Percentiles rank a stretch among this genome's conserved stretches.
Conservation (phyloP, 148 eudicot species). For the Spergularia marina region DNA sequence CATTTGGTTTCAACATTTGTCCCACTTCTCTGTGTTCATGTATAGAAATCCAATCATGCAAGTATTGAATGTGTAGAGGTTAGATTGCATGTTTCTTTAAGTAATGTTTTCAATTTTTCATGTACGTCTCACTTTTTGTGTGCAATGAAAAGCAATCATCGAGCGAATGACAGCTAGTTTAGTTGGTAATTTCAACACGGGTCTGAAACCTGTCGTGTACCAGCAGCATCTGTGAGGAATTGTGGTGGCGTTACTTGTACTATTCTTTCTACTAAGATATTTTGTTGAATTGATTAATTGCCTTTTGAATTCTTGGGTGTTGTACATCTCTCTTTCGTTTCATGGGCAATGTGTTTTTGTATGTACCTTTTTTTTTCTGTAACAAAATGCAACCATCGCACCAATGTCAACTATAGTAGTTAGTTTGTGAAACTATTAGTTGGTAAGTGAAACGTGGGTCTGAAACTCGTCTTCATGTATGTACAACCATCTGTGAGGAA, state of each 20-base stretch:
- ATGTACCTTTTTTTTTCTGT: background rate
- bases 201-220: too few species aligned
- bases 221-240: too few species aligned
- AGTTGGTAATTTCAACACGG: too few species aligned
- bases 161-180: background rate
- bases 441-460: background rate
- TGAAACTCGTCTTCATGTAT: background rate
- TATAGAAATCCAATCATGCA: too few species aligned
- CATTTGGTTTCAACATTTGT: slow-evolving; percentile 83
- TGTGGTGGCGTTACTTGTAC: too few species aligned
- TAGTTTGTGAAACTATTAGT: background rate
- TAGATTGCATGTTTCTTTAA: slow-evolving; percentile 1
- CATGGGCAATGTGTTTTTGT: background rate
- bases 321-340: too few species aligned
- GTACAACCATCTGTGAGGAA: background rate
- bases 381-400: background rate
- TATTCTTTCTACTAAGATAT: too few species aligned
- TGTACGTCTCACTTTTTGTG: background rate
- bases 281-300: too few species aligned
- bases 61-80: background rate
- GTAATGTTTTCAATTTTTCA: background rate
- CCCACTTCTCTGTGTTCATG: slow-evolving; percentile 27
- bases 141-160: background rate
- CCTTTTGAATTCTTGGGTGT: too few species aligned
- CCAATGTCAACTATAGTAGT: background rate